phyloP scores from a whole-genome alignment of 2,329 filamentous ascomycete species.

The Aspergillus persii region DNA sequence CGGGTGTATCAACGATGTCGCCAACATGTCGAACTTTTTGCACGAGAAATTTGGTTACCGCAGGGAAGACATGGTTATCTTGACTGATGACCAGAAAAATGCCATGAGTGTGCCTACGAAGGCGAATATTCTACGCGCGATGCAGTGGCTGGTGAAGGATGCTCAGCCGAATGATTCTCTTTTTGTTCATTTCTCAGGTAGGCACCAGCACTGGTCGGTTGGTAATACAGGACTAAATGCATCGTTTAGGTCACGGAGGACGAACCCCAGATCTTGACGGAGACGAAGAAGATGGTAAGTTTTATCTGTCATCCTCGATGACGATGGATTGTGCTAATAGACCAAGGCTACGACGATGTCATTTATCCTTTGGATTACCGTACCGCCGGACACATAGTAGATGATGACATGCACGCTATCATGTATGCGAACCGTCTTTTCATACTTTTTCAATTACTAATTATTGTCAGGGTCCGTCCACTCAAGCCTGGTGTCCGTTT shows the following conservation, averaged over 20 bases:
- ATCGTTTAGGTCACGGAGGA: conserved; percentile 63
- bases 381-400: conserved; percentile 68
- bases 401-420: conserved; percentile 74
- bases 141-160: conserved; percentile 98
- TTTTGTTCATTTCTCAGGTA: conserved; percentile 95
- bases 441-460: background rate
- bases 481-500: conserved; percentile 82
- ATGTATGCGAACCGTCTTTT: conserved; percentile 43
- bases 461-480: conserved; percentile 57
- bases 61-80: conserved; percentile 92
- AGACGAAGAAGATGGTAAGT: conserved; percentile 66
- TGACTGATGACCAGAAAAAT: conserved; percentile 94
- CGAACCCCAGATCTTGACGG: conserved; percentile 71
- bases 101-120: conserved; percentile 97
- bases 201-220: conserved; percentile 14
- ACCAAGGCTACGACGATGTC: conserved; percentile 62
- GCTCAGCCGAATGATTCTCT: conserved; percentile 88
- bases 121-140: conserved; percentile 87
- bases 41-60: conserved; percentile 85
- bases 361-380: conserved; percentile 76
- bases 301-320: no score
- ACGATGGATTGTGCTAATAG: background rate
- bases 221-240: background rate
- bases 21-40: conserved; percentile 91
- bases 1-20: conserved; percentile 95